Evolutionary conservation across 2,329 filamentous ascomycete species (phyloP).

Genomic region (Fragosphaeria purpurea): DNA sequence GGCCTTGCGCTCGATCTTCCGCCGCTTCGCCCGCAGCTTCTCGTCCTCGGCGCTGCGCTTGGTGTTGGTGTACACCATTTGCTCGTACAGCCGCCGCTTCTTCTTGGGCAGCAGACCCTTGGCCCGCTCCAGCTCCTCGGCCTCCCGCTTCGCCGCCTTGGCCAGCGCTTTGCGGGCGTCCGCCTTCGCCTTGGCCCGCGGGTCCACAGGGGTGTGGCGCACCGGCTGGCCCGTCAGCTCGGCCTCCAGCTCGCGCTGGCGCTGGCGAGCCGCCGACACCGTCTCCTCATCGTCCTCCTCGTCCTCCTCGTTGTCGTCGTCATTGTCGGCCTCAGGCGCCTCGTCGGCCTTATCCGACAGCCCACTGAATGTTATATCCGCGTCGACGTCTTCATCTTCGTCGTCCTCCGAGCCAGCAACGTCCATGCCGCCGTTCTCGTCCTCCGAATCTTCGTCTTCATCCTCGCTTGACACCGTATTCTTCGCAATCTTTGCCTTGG

Average conservation of each 20-base stretch:
- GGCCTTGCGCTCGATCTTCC: constrained; percentile 67
- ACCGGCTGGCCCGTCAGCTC: constrained; percentile 66
- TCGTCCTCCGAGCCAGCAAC: constrained; percentile 35
- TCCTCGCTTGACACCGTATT: constrained; percentile 24
- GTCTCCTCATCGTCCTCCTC: constrained; percentile 47
- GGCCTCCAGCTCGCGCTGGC: constrained; percentile 86
- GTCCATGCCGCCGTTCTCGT: constrained; percentile 34
- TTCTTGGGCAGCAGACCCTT: constrained; percentile 98
- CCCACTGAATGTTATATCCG: constrained; percentile 37
- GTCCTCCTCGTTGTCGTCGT: constrained; percentile 25
- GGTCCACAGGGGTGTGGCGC: constrained; percentile 36
- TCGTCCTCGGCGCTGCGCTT: constrained; percentile 87
- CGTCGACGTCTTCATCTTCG: constrained; percentile 46
- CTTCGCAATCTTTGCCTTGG: constrained; percentile 15
- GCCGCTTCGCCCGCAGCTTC: constrained; percentile 77
- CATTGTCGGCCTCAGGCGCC: constrained; percentile 36
- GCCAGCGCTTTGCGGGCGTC: constrained; percentile 59
- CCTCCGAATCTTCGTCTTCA: constrained; percentile 34
- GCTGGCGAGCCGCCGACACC: constrained; percentile 52
- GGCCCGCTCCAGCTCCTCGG: constrained; percentile 80
- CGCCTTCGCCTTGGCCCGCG: constrained; percentile 54
- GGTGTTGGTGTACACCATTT: constrained; percentile 93
- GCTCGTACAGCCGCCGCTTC: constrained; percentile 94
- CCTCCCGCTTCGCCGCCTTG: constrained; percentile 63
- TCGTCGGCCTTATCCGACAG: constrained; percentile 41